Conservation (phyloP, 2,329 filamentous ascomycete genomes). For the Botrytis tulipae region DNA sequence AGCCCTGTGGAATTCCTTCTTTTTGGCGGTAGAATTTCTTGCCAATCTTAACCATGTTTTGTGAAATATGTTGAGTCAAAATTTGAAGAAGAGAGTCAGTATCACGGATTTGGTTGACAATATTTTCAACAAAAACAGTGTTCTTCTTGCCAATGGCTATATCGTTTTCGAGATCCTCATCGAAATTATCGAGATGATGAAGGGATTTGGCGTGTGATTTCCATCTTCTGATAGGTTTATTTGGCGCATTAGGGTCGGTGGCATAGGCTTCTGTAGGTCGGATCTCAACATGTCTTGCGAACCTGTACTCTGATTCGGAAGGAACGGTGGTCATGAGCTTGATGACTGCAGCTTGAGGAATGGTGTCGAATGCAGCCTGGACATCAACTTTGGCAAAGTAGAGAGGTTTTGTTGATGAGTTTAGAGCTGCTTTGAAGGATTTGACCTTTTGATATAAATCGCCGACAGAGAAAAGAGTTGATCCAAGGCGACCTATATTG, state of each 20-base stretch:
- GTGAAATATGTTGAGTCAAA: conserved; percentile 73
- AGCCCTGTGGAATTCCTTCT: conserved; percentile 89
- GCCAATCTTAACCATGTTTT: conserved; percentile 84
- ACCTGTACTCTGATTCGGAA: conserved; percentile 61
- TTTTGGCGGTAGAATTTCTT: conserved; percentile 87
- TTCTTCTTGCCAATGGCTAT: conserved; percentile 47
- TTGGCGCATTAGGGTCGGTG: conserved; percentile 13
- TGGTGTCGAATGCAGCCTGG: conserved; percentile 89
- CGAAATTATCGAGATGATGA: conserved; percentile 36
- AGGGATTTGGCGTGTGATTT: conserved; percentile 33
- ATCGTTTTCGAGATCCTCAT: conserved; percentile 32
- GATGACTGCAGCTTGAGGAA: conserved; percentile 76
- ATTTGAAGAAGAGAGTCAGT: conserved; percentile 64
- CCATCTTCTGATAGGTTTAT: conserved; percentile 36
- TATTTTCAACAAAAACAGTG: conserved; percentile 74
- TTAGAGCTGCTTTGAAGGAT: conserved; percentile 58
- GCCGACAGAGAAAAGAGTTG: conserved; percentile 75
- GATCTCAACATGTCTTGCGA: conserved; percentile 74
- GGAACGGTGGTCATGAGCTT: conserved; percentile 60
- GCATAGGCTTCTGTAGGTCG: conserved; percentile 44
- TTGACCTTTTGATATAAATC: conserved; percentile 77
- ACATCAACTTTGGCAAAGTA: conserved; percentile 96
- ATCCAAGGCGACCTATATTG: conserved; percentile 64
- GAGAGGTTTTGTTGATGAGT: conserved; percentile 46
- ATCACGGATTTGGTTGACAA: conserved; percentile 56